A percentile compares a stretch with the other conserved stretches of the same genome.
Evolutionary conservation across 768 basidiomycete species (phyloP).

Genomic region (Pholiota molesta): DNA sequence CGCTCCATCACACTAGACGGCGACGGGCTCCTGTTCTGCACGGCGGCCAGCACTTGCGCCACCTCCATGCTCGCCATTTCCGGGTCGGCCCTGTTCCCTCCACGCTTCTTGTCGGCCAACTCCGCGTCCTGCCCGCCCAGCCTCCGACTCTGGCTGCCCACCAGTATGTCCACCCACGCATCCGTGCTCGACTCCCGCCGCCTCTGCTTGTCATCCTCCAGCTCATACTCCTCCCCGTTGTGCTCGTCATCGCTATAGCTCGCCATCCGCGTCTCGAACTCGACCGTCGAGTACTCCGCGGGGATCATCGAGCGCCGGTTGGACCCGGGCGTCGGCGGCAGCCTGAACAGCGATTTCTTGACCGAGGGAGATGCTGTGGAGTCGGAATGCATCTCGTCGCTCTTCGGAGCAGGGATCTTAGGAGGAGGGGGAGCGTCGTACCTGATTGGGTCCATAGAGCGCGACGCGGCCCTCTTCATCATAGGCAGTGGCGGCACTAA

Average conservation of each 20-base stretch:
- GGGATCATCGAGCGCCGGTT: slow-evolving; percentile 56
- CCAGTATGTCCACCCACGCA: slow-evolving; percentile 88
- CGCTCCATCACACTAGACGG: slow-evolving; percentile 36
- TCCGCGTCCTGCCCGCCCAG: slow-evolving; percentile 59
- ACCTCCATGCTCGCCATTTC: slow-evolving; percentile 76
- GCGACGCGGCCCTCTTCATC: slow-evolving; percentile 23
- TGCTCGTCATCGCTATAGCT: slow-evolving; percentile 58
- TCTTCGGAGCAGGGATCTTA: slow-evolving; percentile 26
- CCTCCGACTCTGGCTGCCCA: slow-evolving; percentile 56
- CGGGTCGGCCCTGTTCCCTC: slow-evolving; percentile 50
- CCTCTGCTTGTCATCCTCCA: slow-evolving; percentile 46
- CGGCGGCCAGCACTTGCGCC: slow-evolving; percentile 68
- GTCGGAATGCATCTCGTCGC: slow-evolving; percentile 38
- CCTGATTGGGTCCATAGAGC: slow-evolving; percentile 23
- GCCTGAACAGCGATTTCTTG: slow-evolving; percentile 60
- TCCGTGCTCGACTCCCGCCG: slow-evolving; percentile 62
- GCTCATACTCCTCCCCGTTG: slow-evolving; percentile 35
- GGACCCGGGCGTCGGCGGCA: slow-evolving; percentile 58
- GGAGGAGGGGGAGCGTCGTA: slow-evolving; percentile 22
- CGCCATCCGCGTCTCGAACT: slow-evolving; percentile 82
- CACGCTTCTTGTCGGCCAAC: slow-evolving; percentile 34
- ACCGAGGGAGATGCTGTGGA: slow-evolving; percentile 31
- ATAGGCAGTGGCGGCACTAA: slow-evolving; percentile 20
- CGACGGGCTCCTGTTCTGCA: slow-evolving; percentile 40
- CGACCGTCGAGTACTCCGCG: slow-evolving; percentile 79